Percentiles rank a stretch among this genome's conserved stretches.
phyloP scores from a whole-genome alignment of 2,329 filamentous ascomycete genomes.

The Pseudogymnoascus sp. region DNA sequence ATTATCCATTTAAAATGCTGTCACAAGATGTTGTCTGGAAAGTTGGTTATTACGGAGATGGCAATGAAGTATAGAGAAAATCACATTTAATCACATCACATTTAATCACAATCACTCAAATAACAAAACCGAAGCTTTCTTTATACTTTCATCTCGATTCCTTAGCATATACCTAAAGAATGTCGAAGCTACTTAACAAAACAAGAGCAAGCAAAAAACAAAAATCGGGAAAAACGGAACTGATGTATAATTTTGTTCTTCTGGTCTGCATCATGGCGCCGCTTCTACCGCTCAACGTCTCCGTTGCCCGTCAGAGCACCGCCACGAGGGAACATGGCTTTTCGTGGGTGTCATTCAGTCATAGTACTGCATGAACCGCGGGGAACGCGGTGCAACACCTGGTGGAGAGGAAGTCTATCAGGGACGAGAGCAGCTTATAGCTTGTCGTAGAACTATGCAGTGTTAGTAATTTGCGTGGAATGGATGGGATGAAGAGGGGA shows the following conservation, averaged over 20 bases:
- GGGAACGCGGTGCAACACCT: constrained; percentile 13
- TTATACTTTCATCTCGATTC: constrained; percentile 8
- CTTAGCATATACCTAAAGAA: constrained; percentile 5
- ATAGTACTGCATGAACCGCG: constrained; percentile 8
- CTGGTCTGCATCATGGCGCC: neutral
- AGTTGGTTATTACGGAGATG: neutral
- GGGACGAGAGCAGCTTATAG: constrained; percentile 52
- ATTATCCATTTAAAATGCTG: neutral
- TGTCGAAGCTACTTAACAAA: constrained; percentile 9
- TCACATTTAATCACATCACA: neutral
- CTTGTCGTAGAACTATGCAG: constrained; percentile 90
- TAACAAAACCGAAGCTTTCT: neutral
- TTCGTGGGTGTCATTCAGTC: constrained; percentile 9
- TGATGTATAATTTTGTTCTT: constrained; percentile 8
- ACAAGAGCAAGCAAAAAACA: constrained; percentile 8
- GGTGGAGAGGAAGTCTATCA: constrained; percentile 25
- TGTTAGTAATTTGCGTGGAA: constrained; percentile 31
- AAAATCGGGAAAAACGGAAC: constrained; percentile 5
- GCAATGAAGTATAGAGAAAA: neutral
- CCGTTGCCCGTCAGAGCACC: constrained; percentile 2
- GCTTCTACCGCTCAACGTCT: constrained; percentile 6
- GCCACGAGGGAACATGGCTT: constrained; percentile 5
- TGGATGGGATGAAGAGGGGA: neutral
- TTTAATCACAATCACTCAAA: neutral
- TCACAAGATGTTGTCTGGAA: neutral